phyloP scores from a whole-genome alignment of 148 eudicot genomes.

The Rhododendron ovatum region DNA sequence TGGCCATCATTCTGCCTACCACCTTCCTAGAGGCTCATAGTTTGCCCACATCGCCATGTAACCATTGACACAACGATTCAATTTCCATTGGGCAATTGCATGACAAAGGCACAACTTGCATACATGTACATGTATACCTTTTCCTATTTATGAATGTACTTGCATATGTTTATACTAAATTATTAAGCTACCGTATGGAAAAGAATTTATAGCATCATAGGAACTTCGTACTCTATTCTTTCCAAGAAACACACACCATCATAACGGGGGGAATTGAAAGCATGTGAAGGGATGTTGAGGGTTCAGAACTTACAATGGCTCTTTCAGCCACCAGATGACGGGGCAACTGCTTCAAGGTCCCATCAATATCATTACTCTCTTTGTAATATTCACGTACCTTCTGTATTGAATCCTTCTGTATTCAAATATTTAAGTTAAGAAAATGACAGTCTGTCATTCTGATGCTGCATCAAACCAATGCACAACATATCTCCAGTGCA shows the following conservation, averaged over 20 bases:
- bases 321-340: constrained; percentile 86
- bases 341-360: constrained; percentile 78
- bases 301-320: constrained; percentile 66
- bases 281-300: not conserved
- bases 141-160: not conserved
- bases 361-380: constrained; percentile 74
- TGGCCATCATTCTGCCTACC: not conserved
- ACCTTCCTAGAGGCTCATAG: not conserved
- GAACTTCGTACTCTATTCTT: not conserved
- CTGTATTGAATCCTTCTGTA: constrained; percentile 71
- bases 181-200: not conserved
- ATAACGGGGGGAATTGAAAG: not conserved
- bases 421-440: constrained; percentile 45
- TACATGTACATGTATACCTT: not conserved
- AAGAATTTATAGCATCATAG: not conserved
- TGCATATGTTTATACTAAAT: not conserved
- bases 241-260: not conserved
- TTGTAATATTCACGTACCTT: constrained; percentile 77
- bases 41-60: not conserved
- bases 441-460: constrained; percentile 6
- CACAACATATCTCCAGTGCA: constrained; percentile 8
- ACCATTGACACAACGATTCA: not conserved
- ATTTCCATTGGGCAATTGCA: not conserved
- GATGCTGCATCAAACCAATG: constrained; percentile 7
- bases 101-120: not conserved